phyloP scores from a whole-genome alignment of 345 rosid genomes.

The Brassica incana region DNA sequence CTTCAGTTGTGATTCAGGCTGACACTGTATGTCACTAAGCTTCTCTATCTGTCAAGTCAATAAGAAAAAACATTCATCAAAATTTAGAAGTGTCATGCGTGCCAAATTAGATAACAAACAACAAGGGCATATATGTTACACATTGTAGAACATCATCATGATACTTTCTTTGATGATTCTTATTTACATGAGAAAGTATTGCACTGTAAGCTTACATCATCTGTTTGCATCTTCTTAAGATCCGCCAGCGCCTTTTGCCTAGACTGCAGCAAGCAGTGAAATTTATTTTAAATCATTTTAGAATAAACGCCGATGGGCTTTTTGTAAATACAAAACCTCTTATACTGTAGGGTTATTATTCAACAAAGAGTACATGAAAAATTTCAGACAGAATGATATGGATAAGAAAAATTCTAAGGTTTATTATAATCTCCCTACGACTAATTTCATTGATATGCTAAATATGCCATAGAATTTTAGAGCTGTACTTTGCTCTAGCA shows the following conservation, averaged over 20 bases:
- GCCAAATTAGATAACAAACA: constrained; percentile 8
- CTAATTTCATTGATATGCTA: constrained; percentile 3
- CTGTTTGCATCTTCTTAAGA: constrained; percentile 76
- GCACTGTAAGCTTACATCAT: constrained; percentile 56
- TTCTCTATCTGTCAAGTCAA: constrained; percentile 58
- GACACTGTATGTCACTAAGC: constrained; percentile 80
- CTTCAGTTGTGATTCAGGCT: constrained; percentile 82
- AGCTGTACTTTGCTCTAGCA: neutral
- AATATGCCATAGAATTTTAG: neutral
- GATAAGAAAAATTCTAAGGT: constrained; percentile 4
- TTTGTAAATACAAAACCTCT: neutral
- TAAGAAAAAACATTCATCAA: neutral
- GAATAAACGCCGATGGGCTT: neutral
- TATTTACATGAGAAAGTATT: constrained; percentile 33
- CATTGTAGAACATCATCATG: neutral
- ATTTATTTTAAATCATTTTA: constrained; percentile 5
- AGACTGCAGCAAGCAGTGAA: constrained; percentile 59
- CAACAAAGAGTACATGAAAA: neutral
- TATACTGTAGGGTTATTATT: neutral
- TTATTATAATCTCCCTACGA: neutral
- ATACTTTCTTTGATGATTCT: constrained; percentile 15
- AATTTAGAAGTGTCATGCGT: neutral
- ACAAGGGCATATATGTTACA: neutral
- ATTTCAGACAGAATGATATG: neutral
- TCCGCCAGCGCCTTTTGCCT: constrained; percentile 82